phyloP scores from a whole-genome alignment of 2,329 filamentous ascomycete species.

The Torrubiellomyces zombiae region DNA sequence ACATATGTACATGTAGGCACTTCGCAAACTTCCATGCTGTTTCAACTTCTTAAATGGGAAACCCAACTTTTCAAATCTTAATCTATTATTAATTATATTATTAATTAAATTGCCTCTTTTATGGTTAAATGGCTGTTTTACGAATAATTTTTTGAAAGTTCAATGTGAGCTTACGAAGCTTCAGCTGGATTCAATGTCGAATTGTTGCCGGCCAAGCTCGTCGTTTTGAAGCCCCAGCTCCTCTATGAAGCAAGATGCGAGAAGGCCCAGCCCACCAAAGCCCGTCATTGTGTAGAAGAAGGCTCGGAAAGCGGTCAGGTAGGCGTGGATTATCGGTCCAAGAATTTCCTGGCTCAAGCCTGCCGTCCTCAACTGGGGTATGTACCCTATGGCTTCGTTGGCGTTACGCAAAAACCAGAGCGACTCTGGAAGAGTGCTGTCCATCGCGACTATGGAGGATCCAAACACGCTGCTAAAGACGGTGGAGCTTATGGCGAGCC shows the following conservation, averaged over 20 bases:
- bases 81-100: too few species aligned
- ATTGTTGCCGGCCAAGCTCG: conserved; percentile 1
- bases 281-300: conserved; percentile 4
- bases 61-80: too few species aligned
- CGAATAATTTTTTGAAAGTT: too few species aligned
- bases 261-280: conserved; percentile 1
- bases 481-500: conserved; percentile 3
- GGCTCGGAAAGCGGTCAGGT: conserved; percentile 2
- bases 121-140: too few species aligned
- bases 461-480: conserved; percentile 4
- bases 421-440: not conserved
- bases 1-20: too few species aligned
- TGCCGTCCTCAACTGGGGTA: conserved; percentile 1
- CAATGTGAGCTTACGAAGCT: too few species aligned
- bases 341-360: not conserved
- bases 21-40: too few species aligned
- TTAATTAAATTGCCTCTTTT: too few species aligned
- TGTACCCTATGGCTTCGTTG: conserved; percentile 3
- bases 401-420: conserved; percentile 1
- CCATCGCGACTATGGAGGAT: not conserved
- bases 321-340: not conserved
- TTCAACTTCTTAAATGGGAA: too few species aligned
- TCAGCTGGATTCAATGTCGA: too few species aligned
- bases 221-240: conserved; percentile 2
- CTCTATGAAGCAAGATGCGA: conserved; percentile 1